Conservation (phyloP, 306 rosid species). For the Gynostemma pentaphyllum region DNA sequence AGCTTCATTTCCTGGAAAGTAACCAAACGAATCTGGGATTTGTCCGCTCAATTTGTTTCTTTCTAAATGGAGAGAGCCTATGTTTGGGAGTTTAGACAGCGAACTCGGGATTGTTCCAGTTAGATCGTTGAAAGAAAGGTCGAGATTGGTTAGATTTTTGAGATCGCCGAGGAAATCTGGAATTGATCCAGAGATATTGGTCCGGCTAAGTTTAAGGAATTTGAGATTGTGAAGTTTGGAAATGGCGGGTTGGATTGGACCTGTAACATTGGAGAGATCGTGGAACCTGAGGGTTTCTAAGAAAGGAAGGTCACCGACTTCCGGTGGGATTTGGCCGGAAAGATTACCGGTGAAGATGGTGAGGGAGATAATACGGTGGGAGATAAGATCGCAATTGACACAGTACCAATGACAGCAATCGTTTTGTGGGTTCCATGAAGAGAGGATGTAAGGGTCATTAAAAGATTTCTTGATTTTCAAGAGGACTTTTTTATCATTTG, state of each 20-base stretch:
- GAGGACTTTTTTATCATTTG: conserved; percentile 52
- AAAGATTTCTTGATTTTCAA: conserved; percentile 55
- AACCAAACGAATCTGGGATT: conserved; percentile 33
- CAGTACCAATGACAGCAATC: conserved; percentile 67
- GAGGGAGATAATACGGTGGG: conserved; percentile 58
- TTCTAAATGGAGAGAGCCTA: conserved; percentile 22
- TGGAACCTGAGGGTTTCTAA: conserved; percentile 36
- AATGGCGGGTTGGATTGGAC: conserved; percentile 54
- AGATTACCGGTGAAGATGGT: conserved; percentile 22
- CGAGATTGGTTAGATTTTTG: conserved; percentile 25
- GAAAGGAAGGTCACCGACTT: conserved; percentile 57
- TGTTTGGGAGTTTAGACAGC: conserved; percentile 34
- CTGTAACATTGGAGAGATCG: conserved; percentile 43
- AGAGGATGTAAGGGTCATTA: conserved; percentile 44
- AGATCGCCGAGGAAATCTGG: conserved; percentile 49
- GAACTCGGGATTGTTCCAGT: conserved; percentile 46
- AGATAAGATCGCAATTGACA: conserved; percentile 33
- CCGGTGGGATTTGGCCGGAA: conserved; percentile 45
- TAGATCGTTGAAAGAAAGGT: conserved; percentile 46
- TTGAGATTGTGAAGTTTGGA: conserved; percentile 41
- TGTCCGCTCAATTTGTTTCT: conserved; percentile 33
- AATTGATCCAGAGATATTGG: conserved; percentile 43
- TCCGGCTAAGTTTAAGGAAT: conserved; percentile 33
- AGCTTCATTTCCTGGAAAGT: conserved; percentile 15
- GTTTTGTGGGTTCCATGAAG: conserved; percentile 45